Percentiles rank a stretch among this genome's conserved stretches.
Conservation (phyloP, 1,284 basidiomycete genomes). For the Vanrija pseudolonga region DNA sequence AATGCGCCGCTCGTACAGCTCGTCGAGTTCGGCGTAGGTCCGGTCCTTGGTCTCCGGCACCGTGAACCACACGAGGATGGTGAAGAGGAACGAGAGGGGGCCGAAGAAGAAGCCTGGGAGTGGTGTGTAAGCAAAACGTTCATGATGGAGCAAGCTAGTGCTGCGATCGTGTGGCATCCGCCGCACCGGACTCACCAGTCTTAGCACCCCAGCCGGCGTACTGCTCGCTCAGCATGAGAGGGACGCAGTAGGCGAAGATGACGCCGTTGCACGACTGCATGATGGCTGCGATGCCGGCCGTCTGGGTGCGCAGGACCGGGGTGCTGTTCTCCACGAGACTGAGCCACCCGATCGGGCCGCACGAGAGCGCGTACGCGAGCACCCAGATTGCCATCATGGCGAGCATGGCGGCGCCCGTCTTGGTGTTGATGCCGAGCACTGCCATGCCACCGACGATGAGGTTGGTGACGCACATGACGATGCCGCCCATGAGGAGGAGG, state of each 20-base stretch:
- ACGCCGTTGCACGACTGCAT: slow-evolving; percentile 6
- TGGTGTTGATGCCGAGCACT: slow-evolving; percentile 9
- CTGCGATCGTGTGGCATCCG: too few species aligned
- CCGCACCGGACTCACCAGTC: not conserved
- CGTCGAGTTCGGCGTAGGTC: slow-evolving; percentile 14
- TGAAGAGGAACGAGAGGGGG: slow-evolving; percentile 1
- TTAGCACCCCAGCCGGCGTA: slow-evolving; percentile 4
- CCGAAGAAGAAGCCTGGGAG: slow-evolving; percentile 15
- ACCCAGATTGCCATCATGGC: slow-evolving; percentile 19
- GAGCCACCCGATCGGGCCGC: slow-evolving; percentile 20
- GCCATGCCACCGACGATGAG: slow-evolving; percentile 40
- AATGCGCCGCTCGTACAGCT: slow-evolving; percentile 14
- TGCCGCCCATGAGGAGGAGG: slow-evolving; percentile 36
- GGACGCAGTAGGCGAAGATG: slow-evolving; percentile 5
- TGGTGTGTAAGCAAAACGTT: too few species aligned
- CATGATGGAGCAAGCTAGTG: too few species aligned
- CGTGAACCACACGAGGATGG: slow-evolving; percentile 13
- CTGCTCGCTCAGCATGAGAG: slow-evolving; percentile 1
- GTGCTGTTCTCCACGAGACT: slow-evolving; percentile 16
- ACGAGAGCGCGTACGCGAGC: slow-evolving; percentile 20
- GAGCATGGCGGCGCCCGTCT: slow-evolving; percentile 6
- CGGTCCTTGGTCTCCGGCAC: slow-evolving; percentile 14
- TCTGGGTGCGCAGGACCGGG: slow-evolving; percentile 16
- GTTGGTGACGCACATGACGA: slow-evolving; percentile 34
- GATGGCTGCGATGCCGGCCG: slow-evolving; percentile 11